A percentile compares a stretch with the other conserved stretches of the same genome.
Conservation (phyloP, 2,329 filamentous ascomycete species). For the Cadophora sp. region DNA sequence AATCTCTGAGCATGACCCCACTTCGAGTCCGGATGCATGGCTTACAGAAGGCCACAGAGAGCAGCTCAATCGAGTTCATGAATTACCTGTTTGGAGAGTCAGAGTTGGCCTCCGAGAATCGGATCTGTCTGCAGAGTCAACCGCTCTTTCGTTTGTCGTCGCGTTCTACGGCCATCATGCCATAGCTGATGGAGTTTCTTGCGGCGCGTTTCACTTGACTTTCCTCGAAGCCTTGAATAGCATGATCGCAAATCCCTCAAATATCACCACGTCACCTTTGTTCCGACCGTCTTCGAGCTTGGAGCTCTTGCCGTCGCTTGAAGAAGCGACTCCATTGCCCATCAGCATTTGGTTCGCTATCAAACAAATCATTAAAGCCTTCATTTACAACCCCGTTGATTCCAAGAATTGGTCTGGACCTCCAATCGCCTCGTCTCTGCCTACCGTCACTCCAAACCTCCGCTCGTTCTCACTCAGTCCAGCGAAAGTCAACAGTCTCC, state of each 20-base stretch:
- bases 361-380: constrained; percentile 49
- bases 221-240: constrained; percentile 53
- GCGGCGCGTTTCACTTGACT: constrained; percentile 55
- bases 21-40: constrained; percentile 23
- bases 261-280: neutral
- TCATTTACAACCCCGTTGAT: constrained; percentile 37
- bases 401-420: constrained; percentile 25
- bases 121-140: neutral
- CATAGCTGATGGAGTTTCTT: constrained; percentile 58
- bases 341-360: constrained; percentile 51
- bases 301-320: constrained; percentile 30
- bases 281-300: constrained; percentile 40
- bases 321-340: constrained; percentile 38
- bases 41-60: constrained; percentile 24
- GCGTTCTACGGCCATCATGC: constrained; percentile 60
- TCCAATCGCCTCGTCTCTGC: constrained; percentile 14
- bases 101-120: constrained; percentile 19
- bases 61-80: constrained; percentile 22
- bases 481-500: constrained; percentile 16
- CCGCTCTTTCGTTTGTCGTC: constrained; percentile 38
- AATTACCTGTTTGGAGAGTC: constrained; percentile 31
- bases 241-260: constrained; percentile 24
- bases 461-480: constrained; percentile 24
- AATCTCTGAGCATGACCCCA: constrained; percentile 24
- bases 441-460: constrained; percentile 18